Base-by-base conservation (phyloP, 768 basidiomycete genomes). In the Tricholoma bakamatsutake region DNA sequence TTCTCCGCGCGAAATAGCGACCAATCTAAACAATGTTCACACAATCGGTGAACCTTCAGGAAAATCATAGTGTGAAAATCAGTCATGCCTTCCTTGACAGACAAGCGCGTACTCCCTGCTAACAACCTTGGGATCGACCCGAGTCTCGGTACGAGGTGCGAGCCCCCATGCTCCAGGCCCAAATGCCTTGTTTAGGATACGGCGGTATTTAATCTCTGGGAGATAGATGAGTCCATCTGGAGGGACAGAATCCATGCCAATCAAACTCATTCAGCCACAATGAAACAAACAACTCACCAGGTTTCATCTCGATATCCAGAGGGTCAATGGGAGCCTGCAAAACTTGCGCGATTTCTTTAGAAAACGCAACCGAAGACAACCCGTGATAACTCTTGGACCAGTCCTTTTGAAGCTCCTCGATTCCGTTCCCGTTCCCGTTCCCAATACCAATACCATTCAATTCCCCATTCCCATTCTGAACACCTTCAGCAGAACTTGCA, bases 81-180 rank as follows among this genome's bases (percentile, higher is more conserved):
- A 15, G 8, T 71, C 87, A 42, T 27, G 93, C 93, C 95, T 73
- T 51, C 96, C 96, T 33, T 93, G 80, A 64, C 93, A 97, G 17
- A 98, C 89, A 33, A 98, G 80, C 0, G 91, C 96, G 73, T 96
- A 98, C 68, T 98, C 96, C 51, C 96, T 75, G 63, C 90, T 93
- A 39, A 98, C 94, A 50, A 95, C 78, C 67, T 83, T 89, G 2
- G 89, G 87, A 0, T 88, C 83, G 8, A 98, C 90, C 61, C 93
- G 90, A 5, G 92, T 94, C 71, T 96, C 92, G 45, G 89, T 86
- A 12, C 96, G 80, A 1, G 96, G 96, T 11, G 95, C 96, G 45
- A 98, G 81, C 10, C 96, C 96, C 96, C 96, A 98, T 5, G 87
- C 94, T 6, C 96, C 96, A 17, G 96, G 96, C 10, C 96, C 94